phyloP scores from a whole-genome alignment of 768 basidiomycete genomes.

The Trametes meyenii region DNA sequence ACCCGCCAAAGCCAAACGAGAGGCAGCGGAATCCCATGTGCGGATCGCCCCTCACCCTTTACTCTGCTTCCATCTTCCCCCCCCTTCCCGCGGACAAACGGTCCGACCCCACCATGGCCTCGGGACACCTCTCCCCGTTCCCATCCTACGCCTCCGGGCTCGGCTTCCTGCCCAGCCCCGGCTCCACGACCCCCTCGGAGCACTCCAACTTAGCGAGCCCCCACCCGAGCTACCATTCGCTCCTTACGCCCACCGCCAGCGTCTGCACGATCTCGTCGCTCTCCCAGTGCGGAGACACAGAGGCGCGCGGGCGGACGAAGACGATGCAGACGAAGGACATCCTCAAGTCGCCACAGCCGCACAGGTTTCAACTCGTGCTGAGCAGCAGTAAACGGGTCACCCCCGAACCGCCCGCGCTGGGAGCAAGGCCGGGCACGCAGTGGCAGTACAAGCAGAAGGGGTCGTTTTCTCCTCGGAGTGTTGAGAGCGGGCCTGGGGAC shows the following conservation, averaged over 20 bases:
- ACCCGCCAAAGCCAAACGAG: background rate
- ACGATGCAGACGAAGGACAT: slow-evolving; percentile 24
- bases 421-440: background rate
- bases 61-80: background rate
- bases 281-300: background rate
- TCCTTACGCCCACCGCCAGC: slow-evolving; percentile 15
- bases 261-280: slow-evolving; percentile 17
- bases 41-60: background rate
- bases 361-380: slow-evolving; percentile 17
- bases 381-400: background rate
- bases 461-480: background rate
- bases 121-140: slow-evolving; percentile 11
- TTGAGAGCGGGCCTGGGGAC: too few species aligned
- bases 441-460: background rate
- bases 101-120: slow-evolving; percentile 3
- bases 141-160: slow-evolving; percentile 16
- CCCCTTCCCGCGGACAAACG: background rate
- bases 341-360: slow-evolving; percentile 17
- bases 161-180: slow-evolving; percentile 9
- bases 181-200: background rate
- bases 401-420: background rate
- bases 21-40: background rate
- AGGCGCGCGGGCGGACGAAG: slow-evolving; percentile 9
- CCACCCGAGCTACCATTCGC: background rate
- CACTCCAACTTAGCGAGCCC: too few species aligned